Percentiles rank a stretch among this genome's conserved stretches.
Conservation (phyloP, 2,329 filamentous ascomycete species). For the Calonectria crousiana region DNA sequence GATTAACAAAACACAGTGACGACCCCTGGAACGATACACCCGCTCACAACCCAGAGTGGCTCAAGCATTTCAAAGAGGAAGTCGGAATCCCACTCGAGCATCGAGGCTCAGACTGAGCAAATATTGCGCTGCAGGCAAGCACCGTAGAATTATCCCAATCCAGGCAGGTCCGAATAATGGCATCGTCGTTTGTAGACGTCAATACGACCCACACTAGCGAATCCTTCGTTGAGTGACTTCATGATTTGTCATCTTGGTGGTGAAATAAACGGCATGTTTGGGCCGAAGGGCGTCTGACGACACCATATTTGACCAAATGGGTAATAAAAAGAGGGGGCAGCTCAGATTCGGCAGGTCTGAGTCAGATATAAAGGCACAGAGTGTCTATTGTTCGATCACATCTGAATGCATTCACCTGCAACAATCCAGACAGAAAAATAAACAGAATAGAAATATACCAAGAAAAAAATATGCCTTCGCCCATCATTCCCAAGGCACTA, state of each 20-base stretch:
- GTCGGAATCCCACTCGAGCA: background rate
- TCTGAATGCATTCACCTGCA: too few relatives aligned
- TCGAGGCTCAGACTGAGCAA: background rate
- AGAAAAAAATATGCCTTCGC: conserved; percentile 27
- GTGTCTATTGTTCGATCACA: background rate
- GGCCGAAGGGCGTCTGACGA: background rate
- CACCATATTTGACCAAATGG: background rate
- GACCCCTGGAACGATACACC: background rate
- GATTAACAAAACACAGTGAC: background rate
- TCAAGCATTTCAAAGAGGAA: background rate
- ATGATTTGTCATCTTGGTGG: background rate
- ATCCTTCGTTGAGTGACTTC: background rate
- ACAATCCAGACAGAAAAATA: background rate
- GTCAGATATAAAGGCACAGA: background rate
- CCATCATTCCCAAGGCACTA: conserved; percentile 44
- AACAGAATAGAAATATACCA: background rate
- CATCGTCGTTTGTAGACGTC: background rate
- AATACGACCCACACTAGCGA: background rate
- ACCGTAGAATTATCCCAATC: background rate
- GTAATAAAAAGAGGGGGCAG: background rate
- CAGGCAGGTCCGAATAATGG: background rate
- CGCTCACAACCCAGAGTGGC: background rate
- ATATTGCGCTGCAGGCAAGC: background rate
- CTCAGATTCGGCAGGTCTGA: background rate
- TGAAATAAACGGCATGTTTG: background rate